Evolutionary conservation across 2,329 filamentous ascomycete genomes (phyloP), one percentile per base, ranked within the genome.

Genomic region (Scleromitrula shiraiana): DNA sequence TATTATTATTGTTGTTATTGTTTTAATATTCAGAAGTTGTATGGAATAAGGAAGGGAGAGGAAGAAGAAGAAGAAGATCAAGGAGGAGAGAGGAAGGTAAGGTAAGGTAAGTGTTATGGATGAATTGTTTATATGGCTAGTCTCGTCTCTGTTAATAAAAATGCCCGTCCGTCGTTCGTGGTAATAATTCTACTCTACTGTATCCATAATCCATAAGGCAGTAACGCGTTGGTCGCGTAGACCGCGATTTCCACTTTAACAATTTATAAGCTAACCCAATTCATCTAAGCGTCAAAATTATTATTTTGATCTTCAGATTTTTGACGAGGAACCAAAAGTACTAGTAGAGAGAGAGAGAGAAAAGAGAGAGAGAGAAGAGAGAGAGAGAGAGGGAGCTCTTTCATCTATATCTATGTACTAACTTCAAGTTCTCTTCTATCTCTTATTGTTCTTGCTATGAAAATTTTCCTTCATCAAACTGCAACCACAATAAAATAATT

Each of bases 181-280:
- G n/a, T n/a, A n/a, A n/a, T n/a, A n/a, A n/a, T n/a, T n/a, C n/a
- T n/a, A n/a, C n/a, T n/a, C n/a, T n/a, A n/a, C n/a, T n/a, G n/a
- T n/a, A n/a, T n/a, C n/a, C n/a, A n/a, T n/a, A n/a, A n/a, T 5
- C 17, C 14, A 20, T 2, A 37, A 37, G 33, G 33, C 33, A 37
- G 33, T 22, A 37, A 37, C 33, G 33, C 33, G 33, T 37, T 37
- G 33, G 27, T 35, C 45, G 37, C 45, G 45, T 19, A 14, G 7
- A 41, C 30, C 38, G 45, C 22, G 45, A 47, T 27, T 47, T 41
- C 26, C 45, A 47, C 45, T 26, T 23, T 36, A 22, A 20, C 3
- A 26, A 7, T 6, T 5, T n/a, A n/a, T 3, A 22, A 8, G 9
- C 45, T 47, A 47, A 41, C 6, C 20, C 3, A 1, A 36, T 15